Base-by-base conservation (phyloP, 257 asterid genomes). In the Cynanchum wilfordii region DNA sequence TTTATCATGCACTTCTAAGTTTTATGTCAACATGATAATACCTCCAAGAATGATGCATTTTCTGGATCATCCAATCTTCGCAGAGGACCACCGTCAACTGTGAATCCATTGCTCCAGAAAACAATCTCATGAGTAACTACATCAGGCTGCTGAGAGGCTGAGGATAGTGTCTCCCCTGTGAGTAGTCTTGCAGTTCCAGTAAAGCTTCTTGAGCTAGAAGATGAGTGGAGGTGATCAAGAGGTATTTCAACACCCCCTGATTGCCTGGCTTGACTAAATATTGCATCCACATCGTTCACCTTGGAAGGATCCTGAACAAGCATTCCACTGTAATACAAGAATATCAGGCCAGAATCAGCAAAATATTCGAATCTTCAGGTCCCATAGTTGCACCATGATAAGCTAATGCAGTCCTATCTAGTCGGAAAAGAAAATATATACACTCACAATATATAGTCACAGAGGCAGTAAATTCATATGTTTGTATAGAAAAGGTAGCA, bases 81-180 rank as follows among this genome's bases (percentile, higher is more conserved):
- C 64, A 92, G 74, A 55, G 97, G 95, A 45, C 97, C 98, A 78
- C 86, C 91, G 76, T 92, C 84, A 9, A 92, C 78, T 3, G 98
- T 88, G 78, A 90, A 92, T 20, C 98, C 98, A 81, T 92, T 87
- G 49, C 89, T 85, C 95, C 96, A 92, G 54, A 89, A 85, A 57
- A 82, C 79, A 72, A 92, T 90, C 71, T 40, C 76, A 82, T 86
- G 95, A 38, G 42, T 82, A 22, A 86, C 82, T 75, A 45, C 65
- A 70, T 83, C 88, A 81, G 94, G 90, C 45, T 33, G 90, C 83
- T 82, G 88, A 66, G 87, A 85, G 67, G 87, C 78, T 22, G 90
- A 71, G 1, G 89, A 68, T 33, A 77, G 81, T 16, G 79, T 77
- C 73, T 87, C 96, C 44, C 97, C 96, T 2, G 93, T 87, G 49